Evolutionary conservation across 768 basidiomycete genomes (phyloP), one percentile per base, ranked within the genome.

Genomic region (Trametes cingulata): DNA sequence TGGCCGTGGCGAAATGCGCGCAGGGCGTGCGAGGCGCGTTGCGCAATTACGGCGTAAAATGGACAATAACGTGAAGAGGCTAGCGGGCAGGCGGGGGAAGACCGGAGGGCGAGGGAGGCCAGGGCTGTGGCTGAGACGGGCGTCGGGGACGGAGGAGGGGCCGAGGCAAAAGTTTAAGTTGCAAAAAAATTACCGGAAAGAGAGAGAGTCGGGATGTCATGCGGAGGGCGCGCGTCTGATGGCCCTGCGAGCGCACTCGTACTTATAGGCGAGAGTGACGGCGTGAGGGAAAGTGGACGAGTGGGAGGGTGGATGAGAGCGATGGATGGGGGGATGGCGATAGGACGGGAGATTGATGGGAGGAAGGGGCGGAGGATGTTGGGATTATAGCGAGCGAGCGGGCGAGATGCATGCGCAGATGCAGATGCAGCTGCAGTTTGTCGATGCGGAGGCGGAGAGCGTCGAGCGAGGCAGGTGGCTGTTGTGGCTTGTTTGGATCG

Each of bases 141-240:
- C 22, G 40, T 19, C 33, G 37, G 37, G 25, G 36, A 13, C 58
- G 50, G 52, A 29, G 25, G 50, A 20, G 22, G 41, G 20, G 9
- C 37, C 51, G 43, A 60, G 58, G 52, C 51, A 60, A 60, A 60
- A 60, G 58, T 46, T 41, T 27, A 53, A 60, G 60, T 27, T 51
- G 48, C 41, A 39, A 56, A 56, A 61, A 53, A 47, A 61, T 55
- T 49, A 40, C 22, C 46, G 52, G 35, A 54, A 48, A 27, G 40
- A 55, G 52, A 48, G 20, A 37, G 53, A n/a, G 59, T 33, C 29
- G 52, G 24, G 45, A 22, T 29, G 43, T 12, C 37, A 19, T 39
- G 20, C 35, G 50, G n/a, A 14, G 49, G 35, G 33, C 14, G 13
- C 22, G 35, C n/a, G 46, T 48, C 27, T 57, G 53, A 36, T 45